Percentiles rank a stretch among this genome's conserved stretches.
Evolutionary conservation across 495 filamentous ascomycete species (phyloP).

Genomic region (Penicillium ucsense): DNA sequence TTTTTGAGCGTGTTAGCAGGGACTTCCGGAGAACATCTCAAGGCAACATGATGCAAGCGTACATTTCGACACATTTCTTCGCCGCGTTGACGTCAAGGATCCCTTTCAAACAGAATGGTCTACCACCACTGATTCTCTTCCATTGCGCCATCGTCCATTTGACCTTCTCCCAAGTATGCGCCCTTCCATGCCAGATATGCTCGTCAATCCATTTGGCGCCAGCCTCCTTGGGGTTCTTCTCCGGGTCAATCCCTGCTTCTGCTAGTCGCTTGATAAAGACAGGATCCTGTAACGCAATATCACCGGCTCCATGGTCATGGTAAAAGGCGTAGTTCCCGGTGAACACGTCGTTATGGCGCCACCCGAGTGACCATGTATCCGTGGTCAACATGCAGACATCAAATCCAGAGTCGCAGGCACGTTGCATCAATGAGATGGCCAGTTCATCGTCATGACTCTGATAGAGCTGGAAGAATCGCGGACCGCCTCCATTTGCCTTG

Average conservation of each 20-base stretch:
- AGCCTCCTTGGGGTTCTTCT: slow-evolving; percentile 38
- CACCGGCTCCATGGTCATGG: slow-evolving; percentile 39
- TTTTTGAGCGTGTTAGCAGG: slow-evolving; percentile 24
- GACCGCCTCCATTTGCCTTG: slow-evolving; percentile 40
- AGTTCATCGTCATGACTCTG: slow-evolving; percentile 54
- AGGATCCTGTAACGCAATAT: slow-evolving; percentile 48
- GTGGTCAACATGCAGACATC: slow-evolving; percentile 51
- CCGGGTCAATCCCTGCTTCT: slow-evolving; percentile 43
- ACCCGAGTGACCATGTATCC: slow-evolving; percentile 57
- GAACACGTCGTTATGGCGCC: slow-evolving; percentile 52
- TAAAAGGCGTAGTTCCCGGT: slow-evolving; percentile 59
- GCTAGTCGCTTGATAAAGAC: slow-evolving; percentile 44
- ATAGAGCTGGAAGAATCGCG: slow-evolving; percentile 57
- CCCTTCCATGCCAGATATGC: slow-evolving; percentile 51
- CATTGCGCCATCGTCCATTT: slow-evolving; percentile 45
- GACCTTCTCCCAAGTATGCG: slow-evolving; percentile 49
- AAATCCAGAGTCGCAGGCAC: slow-evolving; percentile 47
- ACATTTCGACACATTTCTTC: slow-evolving; percentile 35
- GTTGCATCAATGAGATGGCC: slow-evolving; percentile 42
- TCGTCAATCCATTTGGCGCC: slow-evolving; percentile 53
- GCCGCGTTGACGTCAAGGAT: slow-evolving; percentile 47
- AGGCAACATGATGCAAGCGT: slow-evolving; percentile 24
- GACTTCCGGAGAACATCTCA: slow-evolving; percentile 34
- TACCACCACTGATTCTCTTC: slow-evolving; percentile 41
- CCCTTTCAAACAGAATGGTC: slow-evolving; percentile 49